Evolutionary conservation across 441 rosid species (phyloP).

Genomic region (Aquilaria agallochum): DNA sequence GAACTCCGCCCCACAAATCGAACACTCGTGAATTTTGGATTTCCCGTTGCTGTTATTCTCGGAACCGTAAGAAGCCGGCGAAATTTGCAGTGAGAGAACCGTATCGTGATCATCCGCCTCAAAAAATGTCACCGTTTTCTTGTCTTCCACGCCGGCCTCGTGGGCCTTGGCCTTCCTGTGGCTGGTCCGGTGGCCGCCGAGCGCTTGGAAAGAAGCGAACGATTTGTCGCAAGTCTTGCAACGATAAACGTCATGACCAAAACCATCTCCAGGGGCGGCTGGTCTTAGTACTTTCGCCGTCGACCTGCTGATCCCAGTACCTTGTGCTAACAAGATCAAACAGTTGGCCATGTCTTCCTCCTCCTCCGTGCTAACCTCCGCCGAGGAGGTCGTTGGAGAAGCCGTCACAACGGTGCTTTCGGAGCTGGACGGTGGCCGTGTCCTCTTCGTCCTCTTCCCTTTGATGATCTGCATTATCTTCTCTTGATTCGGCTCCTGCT

Average conservation of each 20-base stretch:
- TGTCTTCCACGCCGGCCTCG: conserved; percentile 5
- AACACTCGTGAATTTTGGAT: conserved; percentile 56
- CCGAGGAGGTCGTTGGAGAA: conserved; percentile 9
- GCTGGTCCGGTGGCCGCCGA: conserved; percentile 65
- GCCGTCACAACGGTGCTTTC: conserved; percentile 15
- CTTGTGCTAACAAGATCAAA: conserved; percentile 47
- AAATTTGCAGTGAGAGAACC: conserved; percentile 47
- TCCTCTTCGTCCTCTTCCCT: conserved; percentile 56
- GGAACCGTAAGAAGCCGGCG: background rate
- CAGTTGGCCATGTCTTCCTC: conserved; percentile 67
- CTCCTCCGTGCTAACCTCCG: conserved; percentile 19
- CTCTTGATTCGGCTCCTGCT: conserved; percentile 23
- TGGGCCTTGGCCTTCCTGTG: conserved; percentile 46
- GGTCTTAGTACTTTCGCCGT: background rate
- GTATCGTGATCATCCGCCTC: conserved; percentile 20
- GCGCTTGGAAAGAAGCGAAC: conserved; percentile 63
- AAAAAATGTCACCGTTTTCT: conserved; percentile 13
- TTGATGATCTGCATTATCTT: conserved; percentile 29
- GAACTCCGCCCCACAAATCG: conserved; percentile 60
- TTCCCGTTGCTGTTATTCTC: conserved; percentile 9
- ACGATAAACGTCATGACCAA: conserved; percentile 15
- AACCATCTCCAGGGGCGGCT: background rate
- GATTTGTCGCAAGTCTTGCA: conserved; percentile 61
- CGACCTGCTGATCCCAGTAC: conserved; percentile 3
- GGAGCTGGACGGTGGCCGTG: conserved; percentile 28